Percentiles rank a stretch among this genome's conserved stretches.
Evolutionary conservation across 192 early-diverging fungal species (phyloP).

Genomic region (Paraglomus brasilianum): DNA sequence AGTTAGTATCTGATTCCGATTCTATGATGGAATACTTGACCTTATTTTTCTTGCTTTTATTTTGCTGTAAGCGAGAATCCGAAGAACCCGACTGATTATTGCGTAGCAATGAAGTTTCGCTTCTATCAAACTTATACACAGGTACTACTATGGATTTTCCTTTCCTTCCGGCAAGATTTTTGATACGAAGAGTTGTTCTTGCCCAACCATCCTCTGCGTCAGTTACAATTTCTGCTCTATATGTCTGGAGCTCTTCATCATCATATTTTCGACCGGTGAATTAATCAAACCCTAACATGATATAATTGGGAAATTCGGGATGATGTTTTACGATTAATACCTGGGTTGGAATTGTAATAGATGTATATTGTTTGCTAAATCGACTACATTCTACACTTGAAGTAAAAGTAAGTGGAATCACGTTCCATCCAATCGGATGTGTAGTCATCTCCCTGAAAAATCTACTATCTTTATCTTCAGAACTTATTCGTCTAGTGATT

Average conservation of each 20-base stretch:
- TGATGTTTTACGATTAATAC: conserved; percentile 10
- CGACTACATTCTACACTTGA: conserved; percentile 14
- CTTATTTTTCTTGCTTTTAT: not conserved
- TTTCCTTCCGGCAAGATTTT: not conserved
- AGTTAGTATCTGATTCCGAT: not conserved
- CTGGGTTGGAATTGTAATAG: not conserved
- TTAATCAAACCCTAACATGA: conserved; percentile 8
- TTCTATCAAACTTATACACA: no score
- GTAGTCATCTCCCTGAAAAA: conserved; percentile 5
- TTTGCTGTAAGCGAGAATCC: not conserved
- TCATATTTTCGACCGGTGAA: not conserved
- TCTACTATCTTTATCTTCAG: conserved; percentile 15
- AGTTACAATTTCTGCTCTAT: conserved; percentile 20
- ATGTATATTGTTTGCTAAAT: conserved; percentile 1
- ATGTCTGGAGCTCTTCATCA: conserved; percentile 9
- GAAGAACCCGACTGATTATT: not conserved
- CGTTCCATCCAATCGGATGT: not conserved
- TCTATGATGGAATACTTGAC: conserved; percentile 19
- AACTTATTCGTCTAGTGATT: conserved; percentile 5
- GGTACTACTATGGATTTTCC: conserved; percentile 9
- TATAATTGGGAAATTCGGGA: not conserved
- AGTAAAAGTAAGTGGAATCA: conserved; percentile 11
- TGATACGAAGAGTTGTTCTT: not conserved
- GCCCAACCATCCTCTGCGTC: not conserved
- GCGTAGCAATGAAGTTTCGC: no score